Conservation (phyloP, 768 basidiomycete genomes). For the Mycena sanguinolenta region DNA sequence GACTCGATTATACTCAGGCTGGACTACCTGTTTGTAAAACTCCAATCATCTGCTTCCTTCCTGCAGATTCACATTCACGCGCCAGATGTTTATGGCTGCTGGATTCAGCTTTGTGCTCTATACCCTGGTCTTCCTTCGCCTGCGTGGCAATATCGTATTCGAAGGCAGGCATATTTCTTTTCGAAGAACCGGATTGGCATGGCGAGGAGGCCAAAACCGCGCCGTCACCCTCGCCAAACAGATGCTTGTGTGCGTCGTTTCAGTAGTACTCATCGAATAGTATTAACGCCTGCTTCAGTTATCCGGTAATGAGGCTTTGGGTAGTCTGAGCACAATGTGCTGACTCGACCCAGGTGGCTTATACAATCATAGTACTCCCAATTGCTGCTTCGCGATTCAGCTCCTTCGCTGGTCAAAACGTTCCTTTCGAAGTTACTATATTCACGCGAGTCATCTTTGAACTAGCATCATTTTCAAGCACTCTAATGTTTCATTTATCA, state of each 20-base stretch:
- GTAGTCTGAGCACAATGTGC: not conserved
- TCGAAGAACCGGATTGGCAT: slow-evolving; percentile 37
- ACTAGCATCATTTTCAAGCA: slow-evolving; percentile 28
- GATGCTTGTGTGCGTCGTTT: slow-evolving; percentile 61
- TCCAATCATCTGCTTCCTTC: not conserved
- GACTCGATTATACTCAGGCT: slow-evolving; percentile 49
- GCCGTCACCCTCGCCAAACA: slow-evolving; percentile 55
- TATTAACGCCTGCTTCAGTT: slow-evolving; percentile 38
- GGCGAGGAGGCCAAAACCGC: slow-evolving; percentile 44
- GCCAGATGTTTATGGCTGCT: slow-evolving; percentile 66
- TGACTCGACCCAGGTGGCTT: slow-evolving; percentile 56
- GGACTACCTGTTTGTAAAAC: slow-evolving; percentile 65
- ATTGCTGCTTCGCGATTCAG: slow-evolving; percentile 60
- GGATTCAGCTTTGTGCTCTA: slow-evolving; percentile 60
- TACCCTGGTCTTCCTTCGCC: slow-evolving; percentile 59
- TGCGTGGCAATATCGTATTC: slow-evolving; percentile 61
- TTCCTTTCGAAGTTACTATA: slow-evolving; percentile 59
- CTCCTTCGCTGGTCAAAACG: slow-evolving; percentile 56
- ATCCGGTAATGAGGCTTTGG: slow-evolving; percentile 45
- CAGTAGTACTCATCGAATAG: slow-evolving; percentile 1
- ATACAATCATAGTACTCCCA: slow-evolving; percentile 62
- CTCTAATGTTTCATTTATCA: slow-evolving; percentile 33
- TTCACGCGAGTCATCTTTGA: slow-evolving; percentile 52
- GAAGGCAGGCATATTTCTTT: slow-evolving; percentile 50
- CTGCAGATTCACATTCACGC: slow-evolving; percentile 9